Evolutionary conservation across 2,329 filamentous ascomycete species (phyloP).

Genomic region (Colletotrichum sp.): DNA sequence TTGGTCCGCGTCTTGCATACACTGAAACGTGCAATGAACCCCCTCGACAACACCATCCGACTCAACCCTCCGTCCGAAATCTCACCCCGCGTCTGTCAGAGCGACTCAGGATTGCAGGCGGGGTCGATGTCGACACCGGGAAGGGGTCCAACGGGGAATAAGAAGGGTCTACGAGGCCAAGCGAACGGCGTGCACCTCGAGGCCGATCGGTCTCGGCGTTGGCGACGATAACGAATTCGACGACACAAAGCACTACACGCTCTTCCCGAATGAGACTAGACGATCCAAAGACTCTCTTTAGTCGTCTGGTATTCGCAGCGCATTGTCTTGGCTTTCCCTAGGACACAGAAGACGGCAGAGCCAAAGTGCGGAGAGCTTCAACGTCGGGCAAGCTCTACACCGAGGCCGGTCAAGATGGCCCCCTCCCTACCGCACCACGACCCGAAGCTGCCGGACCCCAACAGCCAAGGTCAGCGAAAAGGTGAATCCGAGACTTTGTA

Average conservation of each 20-base stretch:
- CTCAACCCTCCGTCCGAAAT: background rate
- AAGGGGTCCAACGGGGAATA: background rate
- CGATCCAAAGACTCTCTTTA: background rate
- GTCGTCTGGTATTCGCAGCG: background rate
- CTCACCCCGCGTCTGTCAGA: background rate
- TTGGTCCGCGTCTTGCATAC: slow-evolving; percentile 12
- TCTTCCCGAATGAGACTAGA: background rate
- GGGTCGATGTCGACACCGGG: background rate
- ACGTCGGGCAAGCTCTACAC: background rate
- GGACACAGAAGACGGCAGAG: background rate
- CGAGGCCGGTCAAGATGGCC: background rate
- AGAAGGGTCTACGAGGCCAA: background rate
- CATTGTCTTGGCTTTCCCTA: background rate
- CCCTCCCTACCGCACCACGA: background rate
- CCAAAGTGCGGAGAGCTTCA: background rate
- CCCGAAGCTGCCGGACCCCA: background rate
- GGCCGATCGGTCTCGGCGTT: background rate
- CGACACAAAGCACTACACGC: background rate
- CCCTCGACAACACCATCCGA: background rate
- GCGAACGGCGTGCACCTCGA: background rate
- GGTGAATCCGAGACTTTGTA: background rate
- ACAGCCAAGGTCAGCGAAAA: background rate
- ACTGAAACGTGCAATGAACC: slow-evolving; percentile 10
- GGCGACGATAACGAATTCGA: background rate
- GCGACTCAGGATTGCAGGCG: background rate